A percentile compares a stretch with the other conserved stretches of the same genome.
Evolutionary conservation across 2,329 filamentous ascomycete species (phyloP).

Genomic region (Aspergillus sp.): DNA sequence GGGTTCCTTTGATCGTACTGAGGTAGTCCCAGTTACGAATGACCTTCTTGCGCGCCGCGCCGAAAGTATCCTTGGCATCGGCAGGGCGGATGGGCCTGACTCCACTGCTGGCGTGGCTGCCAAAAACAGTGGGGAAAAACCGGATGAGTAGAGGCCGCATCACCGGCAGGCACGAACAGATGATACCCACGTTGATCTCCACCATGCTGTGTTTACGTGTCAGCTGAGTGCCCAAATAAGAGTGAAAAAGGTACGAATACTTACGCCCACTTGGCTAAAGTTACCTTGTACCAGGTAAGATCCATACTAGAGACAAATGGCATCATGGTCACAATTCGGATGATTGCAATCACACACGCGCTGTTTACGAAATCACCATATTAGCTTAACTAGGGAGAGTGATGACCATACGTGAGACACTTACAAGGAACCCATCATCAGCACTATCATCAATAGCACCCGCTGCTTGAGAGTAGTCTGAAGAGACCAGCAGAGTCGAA

Average conservation of each 20-base stretch:
- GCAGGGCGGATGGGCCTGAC: not conserved
- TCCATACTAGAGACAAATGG: constrained; percentile 15
- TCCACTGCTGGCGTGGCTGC: not conserved
- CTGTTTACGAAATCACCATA: not conserved
- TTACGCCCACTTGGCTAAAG: constrained; percentile 20
- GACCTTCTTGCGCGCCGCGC: constrained; percentile 2
- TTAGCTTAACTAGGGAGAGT: no score
- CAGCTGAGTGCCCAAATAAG: not conserved
- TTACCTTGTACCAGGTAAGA: constrained; percentile 20
- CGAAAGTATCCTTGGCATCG: constrained; percentile 8
- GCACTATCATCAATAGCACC: constrained; percentile 10
- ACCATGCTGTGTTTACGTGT: constrained; percentile 14
- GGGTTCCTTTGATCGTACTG: constrained; percentile 1
- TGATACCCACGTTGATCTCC: constrained; percentile 22
- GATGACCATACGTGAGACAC: not conserved
- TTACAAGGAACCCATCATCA: constrained; percentile 20
- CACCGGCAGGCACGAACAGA: constrained; percentile 17
- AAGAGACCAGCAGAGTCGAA: constrained; percentile 16
- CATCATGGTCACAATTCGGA: constrained; percentile 22
- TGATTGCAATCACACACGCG: constrained; percentile 17
- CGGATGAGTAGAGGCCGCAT: constrained; percentile 15
- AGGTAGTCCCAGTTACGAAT: constrained; percentile 16
- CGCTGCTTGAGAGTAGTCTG: constrained; percentile 14
- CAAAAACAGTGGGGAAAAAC: constrained; percentile 6
- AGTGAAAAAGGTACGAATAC: not conserved